Conservation (phyloP, 1,284 basidiomycete species). For the Termitomyces sp. region DNA sequence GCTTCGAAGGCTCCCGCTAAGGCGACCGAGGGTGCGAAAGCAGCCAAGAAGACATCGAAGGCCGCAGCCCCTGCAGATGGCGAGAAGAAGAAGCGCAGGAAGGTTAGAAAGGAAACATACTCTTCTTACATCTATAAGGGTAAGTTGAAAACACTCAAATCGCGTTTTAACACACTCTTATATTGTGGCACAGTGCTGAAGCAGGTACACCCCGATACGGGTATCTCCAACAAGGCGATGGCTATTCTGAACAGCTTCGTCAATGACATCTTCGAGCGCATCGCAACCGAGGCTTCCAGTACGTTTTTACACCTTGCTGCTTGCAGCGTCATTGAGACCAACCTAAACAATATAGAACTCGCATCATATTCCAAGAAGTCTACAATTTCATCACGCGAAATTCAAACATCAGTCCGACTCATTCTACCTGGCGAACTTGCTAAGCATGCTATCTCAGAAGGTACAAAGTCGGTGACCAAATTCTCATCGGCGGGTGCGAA, state of each 20-base stretch:
- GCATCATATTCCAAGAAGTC: conserved; percentile 92
- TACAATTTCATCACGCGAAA: conserved; percentile 91
- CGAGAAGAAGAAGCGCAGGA: conserved; percentile 89
- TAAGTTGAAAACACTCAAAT: conserved; percentile 27
- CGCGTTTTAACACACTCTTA: conserved; percentile 9
- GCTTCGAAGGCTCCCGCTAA: conserved; percentile 78
- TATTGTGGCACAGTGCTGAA: conserved; percentile 55
- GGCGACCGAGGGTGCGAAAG: conserved; percentile 65
- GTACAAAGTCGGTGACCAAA: conserved; percentile 60
- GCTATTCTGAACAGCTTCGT: conserved; percentile 91
- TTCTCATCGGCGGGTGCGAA: conserved; percentile 66
- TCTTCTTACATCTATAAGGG: conserved; percentile 95
- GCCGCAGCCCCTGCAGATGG: conserved; percentile 58
- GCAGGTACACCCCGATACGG: conserved; percentile 94
- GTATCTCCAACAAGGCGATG: conserved; percentile 98
- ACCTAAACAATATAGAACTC: conserved; percentile 50
- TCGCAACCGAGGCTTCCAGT: conserved; percentile 86
- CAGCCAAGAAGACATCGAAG: conserved; percentile 78
- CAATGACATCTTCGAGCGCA: conserved; percentile 91
- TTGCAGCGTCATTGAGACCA: neutral
- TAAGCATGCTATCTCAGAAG: conserved; percentile 79
- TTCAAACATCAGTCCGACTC: conserved; percentile 87
- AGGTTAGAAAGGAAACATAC: conserved; percentile 87
- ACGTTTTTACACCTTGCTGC: conserved; percentile 27
- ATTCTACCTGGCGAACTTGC: conserved; percentile 87